Evolutionary conservation across 805 yeast genomes (phyloP).

Genomic region (Sungouiella blattae): DNA sequence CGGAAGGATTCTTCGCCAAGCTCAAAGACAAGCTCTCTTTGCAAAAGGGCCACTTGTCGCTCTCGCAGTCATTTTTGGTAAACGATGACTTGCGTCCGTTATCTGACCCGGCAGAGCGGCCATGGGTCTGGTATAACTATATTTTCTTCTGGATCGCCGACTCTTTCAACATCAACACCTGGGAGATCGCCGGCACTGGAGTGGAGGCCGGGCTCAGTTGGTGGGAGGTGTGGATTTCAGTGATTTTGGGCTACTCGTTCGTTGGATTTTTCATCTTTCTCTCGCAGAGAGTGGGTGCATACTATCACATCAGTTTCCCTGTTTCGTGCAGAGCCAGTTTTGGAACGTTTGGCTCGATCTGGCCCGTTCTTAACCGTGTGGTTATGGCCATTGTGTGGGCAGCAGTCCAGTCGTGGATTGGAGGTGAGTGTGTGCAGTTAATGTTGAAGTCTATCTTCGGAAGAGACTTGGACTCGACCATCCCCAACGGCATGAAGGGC

Average conservation of each 20-base stretch:
- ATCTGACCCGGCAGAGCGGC: background rate
- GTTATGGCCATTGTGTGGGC: conserved; percentile 3
- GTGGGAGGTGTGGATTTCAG: conserved; percentile 4
- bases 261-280: conserved; percentile 3
- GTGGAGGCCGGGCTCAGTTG: conserved; percentile 3
- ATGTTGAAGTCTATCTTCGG: conserved; percentile 2
- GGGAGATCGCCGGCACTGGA: conserved; percentile 3
- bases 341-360: conserved; percentile 2
- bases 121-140: conserved; percentile 2
- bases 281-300: conserved; percentile 3
- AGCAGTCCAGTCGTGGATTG: conserved; percentile 2
- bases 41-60: background rate
- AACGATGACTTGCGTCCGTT: conserved; percentile 2
- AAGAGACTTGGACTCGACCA: conserved; percentile 1
- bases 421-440: conserved; percentile 3
- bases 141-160: conserved; percentile 3
- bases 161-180: conserved; percentile 3
- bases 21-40: background rate
- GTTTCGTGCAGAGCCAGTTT: conserved; percentile 3
- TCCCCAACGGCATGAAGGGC: background rate
- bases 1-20: background rate
- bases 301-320: conserved; percentile 3
- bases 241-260: conserved; percentile 2
- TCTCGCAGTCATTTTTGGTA: background rate
- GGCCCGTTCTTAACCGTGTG: conserved; percentile 2